Base-by-base conservation (phyloP, 129 eudicot species). In the Daucus carota region DNA sequence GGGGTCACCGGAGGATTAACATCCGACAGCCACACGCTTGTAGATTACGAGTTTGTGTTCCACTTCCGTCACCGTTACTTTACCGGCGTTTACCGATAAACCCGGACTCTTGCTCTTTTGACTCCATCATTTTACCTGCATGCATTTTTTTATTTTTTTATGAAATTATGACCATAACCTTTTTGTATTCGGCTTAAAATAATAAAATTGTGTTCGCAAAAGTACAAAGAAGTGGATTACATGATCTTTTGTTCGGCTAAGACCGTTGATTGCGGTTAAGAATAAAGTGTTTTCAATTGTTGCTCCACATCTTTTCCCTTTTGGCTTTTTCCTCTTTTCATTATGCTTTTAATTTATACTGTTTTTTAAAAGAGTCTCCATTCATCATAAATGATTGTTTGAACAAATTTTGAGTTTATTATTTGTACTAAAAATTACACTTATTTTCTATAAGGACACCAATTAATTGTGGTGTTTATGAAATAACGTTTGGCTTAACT, bases 181-280 rank as follows among this genome's bases (percentile, higher is more conserved):
- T 38, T 38, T 2, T 38, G 43, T 40, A 4, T 40, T 40, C 43
- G 7, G 8, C 43, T 0, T 40, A 4, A 40, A 40, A 40, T 40
- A 3, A 40, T 40, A 40, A 40, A 0, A 40, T 40, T 7, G 9
- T 74, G 31, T 60, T 36, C 52, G 14, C 60, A 18, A 50, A 41
- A 71, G 36, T 42, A 24, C 57, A 43, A 43, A 12, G 0, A 67
- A 31, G 36, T 13, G 33, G 75, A 41, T 71, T 41, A 71, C 46
- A 12, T 24, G 13, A 42, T 74, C 76, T 73, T 80, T 63, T 74
- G 74, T 15, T 45, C 42, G 79, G 59, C 57, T 33, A 42, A 33
- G 76, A 84, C 92, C 92, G 92, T 88, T 85, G 89, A 86, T 85
- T 80, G 89, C 86, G 86, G 86, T 82, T 82, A 75, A 77, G 84